Evolutionary conservation across 2,329 filamentous ascomycete species (phyloP), one percentile per base, ranked within the genome.

Genomic region (Paecilomyces niveus): DNA sequence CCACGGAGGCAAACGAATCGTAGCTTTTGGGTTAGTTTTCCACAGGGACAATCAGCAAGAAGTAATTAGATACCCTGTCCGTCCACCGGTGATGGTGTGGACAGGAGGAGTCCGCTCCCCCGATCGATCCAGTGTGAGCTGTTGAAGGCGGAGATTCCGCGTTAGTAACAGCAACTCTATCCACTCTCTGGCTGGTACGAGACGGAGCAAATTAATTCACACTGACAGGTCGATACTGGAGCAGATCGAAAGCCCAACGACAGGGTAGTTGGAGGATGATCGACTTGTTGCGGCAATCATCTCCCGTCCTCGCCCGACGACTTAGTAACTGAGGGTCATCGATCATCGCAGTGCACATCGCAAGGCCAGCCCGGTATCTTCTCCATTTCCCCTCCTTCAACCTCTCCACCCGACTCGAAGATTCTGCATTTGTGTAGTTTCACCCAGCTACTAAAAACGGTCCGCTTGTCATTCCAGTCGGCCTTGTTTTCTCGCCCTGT

Each of bases 341-440:
- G 50, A 45, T n/a, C 50, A 52, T 52, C 50, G 50, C 50, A 52
- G 21, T n/a, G 50, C 26, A 29, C 50, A 52, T 29, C 50, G 50
- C 50, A 52, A 22, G 21, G 50, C 50, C 22, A 52, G 29, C 50
- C 50, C 50, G 13, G 50, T 52, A 52, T 52, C 50, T 21, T 52
- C 22, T 52, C 22, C 50, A 52, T 55, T 55, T 55, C 54, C 54
- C 54, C 54, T 55, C 54, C 54, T 55, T 39, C 54, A 39, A 39
- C 31, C 50, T 52, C 22, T 24, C 50, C 21, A 11, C 50, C 21
- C 50, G 26, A 4, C 26, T 21, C 22, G 50, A 31, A n/a, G 35
- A 35, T 45, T 54, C 52, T 55, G 31, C 33, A 21, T 15, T 32
- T 31, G 18, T 29, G 15, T 54, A 3, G 53, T 32, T 22, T 33